Evolutionary conservation across 192 early-diverging fungal species (phyloP), one percentile per base, ranked within the genome.

Genomic region (Coemansia sp.): DNA sequence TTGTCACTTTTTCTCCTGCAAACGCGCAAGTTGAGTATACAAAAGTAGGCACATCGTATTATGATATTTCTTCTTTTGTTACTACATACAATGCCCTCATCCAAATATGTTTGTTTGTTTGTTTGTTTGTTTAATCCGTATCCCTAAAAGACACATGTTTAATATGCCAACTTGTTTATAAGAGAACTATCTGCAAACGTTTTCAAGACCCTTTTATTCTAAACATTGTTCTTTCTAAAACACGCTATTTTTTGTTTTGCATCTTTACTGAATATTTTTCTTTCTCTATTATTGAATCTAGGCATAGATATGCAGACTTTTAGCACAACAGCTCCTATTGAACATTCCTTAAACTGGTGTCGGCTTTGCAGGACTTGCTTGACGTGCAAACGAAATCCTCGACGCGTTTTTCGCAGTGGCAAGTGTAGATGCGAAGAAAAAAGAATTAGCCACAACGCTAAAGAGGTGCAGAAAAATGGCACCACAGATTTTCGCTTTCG

Each of bases 401-500:
- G 74, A 4, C 49, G 41, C 39, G 18, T 68, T 5, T 82, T 76
- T 32, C n/a, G 62, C 6, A 47, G 21, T 0, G 46, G 39, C 11
- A 16, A 11, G 19, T 82, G 79, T 37, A 46, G 16, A 2, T 82
- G 79, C 41, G 40, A 47, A 8, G 66, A 82, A 49, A 60, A 49
- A 5, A 13, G 36, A 32, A 52, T 82, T 41, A 58, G 61, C 4
- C 74, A 82, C 51, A 69, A 54, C 6, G 67, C 71, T 11, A 64
- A 62, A 32, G 49, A 67, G n/a, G 74, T 82, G 26, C 57, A 61
- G 41, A 65, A 60, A 26, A 61, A 67, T 58, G 41, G 48, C 8
- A 69, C 80, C 19, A 67, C 68, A 4, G 80, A 82, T 63, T 82
- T 82, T 64, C 71, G 80, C 62, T 82, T 63, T 37, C 74, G 74